A percentile compares a stretch with the other conserved stretches of the same genome.
Evolutionary conservation across 2,329 filamentous ascomycete genomes (phyloP).

Genomic region (Aspergillus sp.): DNA sequence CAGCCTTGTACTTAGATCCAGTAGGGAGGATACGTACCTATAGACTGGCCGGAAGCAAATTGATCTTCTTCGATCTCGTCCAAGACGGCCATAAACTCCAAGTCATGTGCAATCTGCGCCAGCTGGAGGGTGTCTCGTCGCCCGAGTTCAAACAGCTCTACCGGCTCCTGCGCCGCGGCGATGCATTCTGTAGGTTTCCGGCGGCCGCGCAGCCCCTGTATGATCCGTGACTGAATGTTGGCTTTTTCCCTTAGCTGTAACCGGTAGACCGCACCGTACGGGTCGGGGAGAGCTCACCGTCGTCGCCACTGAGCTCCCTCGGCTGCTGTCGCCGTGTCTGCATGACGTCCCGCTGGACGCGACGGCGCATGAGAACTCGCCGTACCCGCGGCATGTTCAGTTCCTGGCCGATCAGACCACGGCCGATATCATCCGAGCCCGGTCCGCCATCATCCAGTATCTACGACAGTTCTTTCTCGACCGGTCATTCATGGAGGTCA

Average conservation of each 20-base stretch:
- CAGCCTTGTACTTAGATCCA: slow-evolving; percentile 39
- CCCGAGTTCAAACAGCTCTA: slow-evolving; percentile 59
- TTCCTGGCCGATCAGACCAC: slow-evolving; percentile 71
- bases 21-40: slow-evolving; percentile 72
- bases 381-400: slow-evolving; percentile 79
- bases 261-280: slow-evolving; percentile 68
- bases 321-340: slow-evolving; percentile 72
- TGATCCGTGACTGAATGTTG: too few relatives aligned
- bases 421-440: slow-evolving; percentile 68
- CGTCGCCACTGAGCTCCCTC: slow-evolving; percentile 64
- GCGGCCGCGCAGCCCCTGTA: too few relatives aligned
- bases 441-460: slow-evolving; percentile 70
- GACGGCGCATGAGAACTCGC: slow-evolving; percentile 67
- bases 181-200: slow-evolving; percentile 69
- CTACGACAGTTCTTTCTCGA: slow-evolving; percentile 72
- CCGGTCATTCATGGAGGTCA: slow-evolving; percentile 77
- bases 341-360: slow-evolving; percentile 73
- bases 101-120: slow-evolving; percentile 66
- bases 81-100: slow-evolving; percentile 73
- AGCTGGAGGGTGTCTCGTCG: slow-evolving; percentile 33
- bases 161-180: slow-evolving; percentile 71
- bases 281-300: slow-evolving; percentile 74
- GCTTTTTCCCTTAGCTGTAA: slow-evolving; percentile 54
- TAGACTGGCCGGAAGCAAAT: slow-evolving; percentile 69
- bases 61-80: slow-evolving; percentile 79